Base-by-base conservation (phyloP, 2,329 filamentous ascomycete genomes). In the Raffaelea albimanens region DNA sequence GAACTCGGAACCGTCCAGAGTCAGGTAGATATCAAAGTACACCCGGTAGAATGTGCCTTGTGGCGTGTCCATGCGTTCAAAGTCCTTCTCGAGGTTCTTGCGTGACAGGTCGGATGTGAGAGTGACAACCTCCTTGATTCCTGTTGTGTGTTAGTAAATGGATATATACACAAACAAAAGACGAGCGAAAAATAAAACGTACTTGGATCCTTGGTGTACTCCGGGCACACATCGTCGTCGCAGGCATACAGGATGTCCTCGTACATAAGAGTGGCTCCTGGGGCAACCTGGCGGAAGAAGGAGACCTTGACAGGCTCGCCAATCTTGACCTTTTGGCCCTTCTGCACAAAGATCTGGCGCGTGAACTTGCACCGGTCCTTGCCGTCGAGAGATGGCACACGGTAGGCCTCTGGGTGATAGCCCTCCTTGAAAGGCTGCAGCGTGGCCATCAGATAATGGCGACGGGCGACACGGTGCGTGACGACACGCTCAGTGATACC, bases 331-430 rank as follows among this genome's bases (percentile, higher is more conserved):
- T 94, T 85, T 67, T 98, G 93, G 16, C 93, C 93, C 71, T 96
- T 97, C 61, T 96, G 93, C 55, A 98, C 91, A 58, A 97, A 98
- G 48, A 98, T 97, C 63, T 98, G 93, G 46, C 93, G 76, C 2
- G 93, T 97, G 64, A 97, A 97, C 70, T 97, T 97, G 83, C 93
- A 98, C 52, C 93, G 81, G 61, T 98, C 93, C 66, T 96, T 95
- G 60, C 93, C 93, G 59, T 98, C 93, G 48, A 98, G 77, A 53
- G 87, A 95, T 18, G 93, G 93, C 21, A 97, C 93, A 62, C 93
- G 89, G 72, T 97, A 98, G 45, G 94, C 90, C 66, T 98, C 93
- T 11, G 93, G 93, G 64, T 98, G 93, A 66, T 97, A 94, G 18
- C 93, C 93, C 65, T 97, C 93, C 69, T 97, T 97, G 76, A 98